Conservation (phyloP, 495 filamentous ascomycete genomes). For the Hypoxylon lienhwacheense region DNA sequence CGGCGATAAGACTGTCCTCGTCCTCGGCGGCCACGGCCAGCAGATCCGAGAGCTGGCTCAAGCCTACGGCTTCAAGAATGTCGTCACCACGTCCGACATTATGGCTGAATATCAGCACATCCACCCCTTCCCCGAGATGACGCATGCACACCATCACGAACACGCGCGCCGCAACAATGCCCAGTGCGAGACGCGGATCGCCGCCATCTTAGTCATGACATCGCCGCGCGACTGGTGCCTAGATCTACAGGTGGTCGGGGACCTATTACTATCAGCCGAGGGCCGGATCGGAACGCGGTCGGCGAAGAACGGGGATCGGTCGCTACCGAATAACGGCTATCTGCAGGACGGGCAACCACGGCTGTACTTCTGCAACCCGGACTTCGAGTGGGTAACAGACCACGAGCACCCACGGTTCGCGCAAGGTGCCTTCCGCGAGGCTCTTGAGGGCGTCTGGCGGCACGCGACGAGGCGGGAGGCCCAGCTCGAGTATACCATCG, state of each 20-base stretch:
- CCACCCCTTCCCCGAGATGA: conserved; percentile 71
- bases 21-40: conserved; percentile 72
- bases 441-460: conserved; percentile 68
- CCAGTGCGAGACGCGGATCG: conserved; percentile 60
- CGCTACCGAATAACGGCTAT: conserved; percentile 68
- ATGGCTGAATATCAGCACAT: conserved; percentile 62
- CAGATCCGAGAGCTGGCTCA: conserved; percentile 70
- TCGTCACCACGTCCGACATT: conserved; percentile 76
- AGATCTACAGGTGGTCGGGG: conserved; percentile 69
- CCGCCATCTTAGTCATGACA: conserved; percentile 77
- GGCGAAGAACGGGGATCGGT: conserved; percentile 47
- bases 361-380: conserved; percentile 79
- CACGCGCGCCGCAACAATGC: conserved; percentile 61
- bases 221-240: conserved; percentile 81
- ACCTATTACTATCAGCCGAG: conserved; percentile 64
- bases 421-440: conserved; percentile 78
- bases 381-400: conserved; percentile 75
- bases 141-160: conserved; percentile 60
- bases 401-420: conserved; percentile 78
- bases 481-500: conserved; percentile 60
- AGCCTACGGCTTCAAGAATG: conserved; percentile 76
- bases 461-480: conserved; percentile 60
- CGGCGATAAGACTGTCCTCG: conserved; percentile 67
- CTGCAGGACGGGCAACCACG: conserved; percentile 69
- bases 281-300: conserved; percentile 73